Conservation (phyloP, 257 asterid genomes). For the Fraxinus cuspidata region DNA sequence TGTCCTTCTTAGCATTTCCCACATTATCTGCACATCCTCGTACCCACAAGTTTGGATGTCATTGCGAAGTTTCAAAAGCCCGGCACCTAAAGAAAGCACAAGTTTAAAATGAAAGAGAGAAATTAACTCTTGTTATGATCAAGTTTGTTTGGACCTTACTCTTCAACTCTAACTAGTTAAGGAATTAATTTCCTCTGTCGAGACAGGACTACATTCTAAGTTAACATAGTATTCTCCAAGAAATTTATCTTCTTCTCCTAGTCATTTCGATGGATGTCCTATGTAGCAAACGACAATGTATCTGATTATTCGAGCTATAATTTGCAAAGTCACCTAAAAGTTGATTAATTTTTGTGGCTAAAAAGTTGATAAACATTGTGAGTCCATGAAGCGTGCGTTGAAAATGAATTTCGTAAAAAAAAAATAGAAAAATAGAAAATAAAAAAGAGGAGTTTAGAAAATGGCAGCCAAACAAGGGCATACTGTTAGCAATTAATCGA, state of each 20-base stretch:
- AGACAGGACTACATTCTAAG: background rate
- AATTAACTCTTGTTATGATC: background rate
- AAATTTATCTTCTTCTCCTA: background rate
- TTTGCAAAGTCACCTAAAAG: background rate
- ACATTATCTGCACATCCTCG: background rate
- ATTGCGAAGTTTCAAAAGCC: constrained; percentile 1
- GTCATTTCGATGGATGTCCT: background rate
- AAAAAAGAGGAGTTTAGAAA: too few species aligned
- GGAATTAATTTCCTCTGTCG: background rate
- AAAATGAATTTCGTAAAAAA: background rate
- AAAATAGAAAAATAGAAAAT: too few species aligned
- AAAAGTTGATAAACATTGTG: too few species aligned
- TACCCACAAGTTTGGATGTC: constrained; percentile 5
- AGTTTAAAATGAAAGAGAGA: background rate
- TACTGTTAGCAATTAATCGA: background rate
- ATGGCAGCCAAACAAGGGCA: too few species aligned
- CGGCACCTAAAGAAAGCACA: background rate
- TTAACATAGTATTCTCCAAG: background rate
- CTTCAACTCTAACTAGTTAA: background rate
- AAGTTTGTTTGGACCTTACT: background rate
- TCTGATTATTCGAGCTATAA: background rate
- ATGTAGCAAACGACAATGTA: background rate
- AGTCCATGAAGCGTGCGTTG: too few species aligned
- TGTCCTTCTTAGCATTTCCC: background rate
- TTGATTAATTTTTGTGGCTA: too few species aligned